Evolutionary conservation across 2,329 filamentous ascomycete genomes (phyloP), one percentile per base, ranked within the genome.

Genomic region (Arthrobotrys conoides): DNA sequence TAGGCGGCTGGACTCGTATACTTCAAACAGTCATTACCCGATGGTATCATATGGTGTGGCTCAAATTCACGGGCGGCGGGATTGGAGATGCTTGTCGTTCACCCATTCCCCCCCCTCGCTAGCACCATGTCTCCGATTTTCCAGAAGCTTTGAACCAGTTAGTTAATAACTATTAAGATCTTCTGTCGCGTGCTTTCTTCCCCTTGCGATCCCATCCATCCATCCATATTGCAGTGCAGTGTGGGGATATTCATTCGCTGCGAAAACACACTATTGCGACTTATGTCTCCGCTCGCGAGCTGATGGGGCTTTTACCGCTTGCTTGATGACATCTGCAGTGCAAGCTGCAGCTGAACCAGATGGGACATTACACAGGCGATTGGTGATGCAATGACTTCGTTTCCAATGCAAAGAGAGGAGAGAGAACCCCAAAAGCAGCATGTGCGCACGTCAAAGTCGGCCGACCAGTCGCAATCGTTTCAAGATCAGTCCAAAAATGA

Each of bases 21-120:
- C 69, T 46, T 72, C 69, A 72, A 72, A 72, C 69, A 49, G 44
- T 66, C 59, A 72, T 72, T 65, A 72, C 38, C 69, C 69, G 69
- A 65, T 49, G 48, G 69, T 46, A 46, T 12, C 44, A 46, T 46
- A 18, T 20, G 44, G 44, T 66, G 69, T 72, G 69, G 69, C 69
- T 65, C 69, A 38, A 55, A 59, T 48, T 71, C 69, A 41, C 49
- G 30, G 53, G 6, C 55, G 18, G 18, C 49, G 48, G 59, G 69
- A 65, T 72, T 72, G 69, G 57, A 41, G 33, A 12, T 30, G 12
- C 24, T 30, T 33, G 24, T 64, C 33, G 9, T n/a, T n/a, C n/a
- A n/a, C n/a, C n/a, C n/a, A n/a, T n/a, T n/a, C n/a, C 65, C 16
- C 49, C 51, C 27, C 27, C 27, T 30, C 27, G 27, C 27, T 20